Evolutionary conservation across 116 monocot species (phyloP), one percentile per base, ranked within the genome.

Genomic region (Cymodocea nodosa): DNA sequence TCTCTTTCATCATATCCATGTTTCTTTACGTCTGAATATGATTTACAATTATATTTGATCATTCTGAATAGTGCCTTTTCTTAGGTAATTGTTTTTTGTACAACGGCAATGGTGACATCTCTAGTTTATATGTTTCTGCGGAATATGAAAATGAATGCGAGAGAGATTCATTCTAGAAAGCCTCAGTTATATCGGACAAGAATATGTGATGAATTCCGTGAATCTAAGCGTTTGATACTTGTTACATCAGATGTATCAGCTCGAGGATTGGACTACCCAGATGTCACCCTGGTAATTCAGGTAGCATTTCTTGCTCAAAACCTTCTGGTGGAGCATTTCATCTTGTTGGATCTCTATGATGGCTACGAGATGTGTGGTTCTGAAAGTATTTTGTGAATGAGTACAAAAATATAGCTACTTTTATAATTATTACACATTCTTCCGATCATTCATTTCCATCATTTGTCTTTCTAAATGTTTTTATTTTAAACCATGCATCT

Each of bases 221-320:
- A 85, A 62, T 81, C 87, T 14, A 90, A 85, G 62, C 60, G 78
- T 15, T 58, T 97, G 50, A 83, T 90, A 74, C 87, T 97, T 54
- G 83, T 97, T 51, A 97, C 91, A 4, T 97, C 91, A 56, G 95
- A 97, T 74, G 91, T 90, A 55, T 87, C 91, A 15, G 70, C 85
- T 51, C 87, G 91, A 55, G 90, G 91, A 58, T 68, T 90, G 66
- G 79, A 97, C 76, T 97, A 97, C 78, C 95, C 95, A 75, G 88
- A 87, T 82, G 95, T 97, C 55, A 97, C 91, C 51, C 73, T 91
- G n/a, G 95, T 97, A 35, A 76, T 97, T 70, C 95, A 97, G 91
- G 95, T 95, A 77, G n/a, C 18, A 44, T 44, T 44, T 44, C 44
- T 30, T 30, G 30, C 30, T 30, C 30, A 30, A 30, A 30, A 30